These are phyloP conservation scores for Rhinocladiella mackenziei DNA, from an alignment of 2,329 filamentous ascomycete species.

Conservation along the genomic window DNA sequence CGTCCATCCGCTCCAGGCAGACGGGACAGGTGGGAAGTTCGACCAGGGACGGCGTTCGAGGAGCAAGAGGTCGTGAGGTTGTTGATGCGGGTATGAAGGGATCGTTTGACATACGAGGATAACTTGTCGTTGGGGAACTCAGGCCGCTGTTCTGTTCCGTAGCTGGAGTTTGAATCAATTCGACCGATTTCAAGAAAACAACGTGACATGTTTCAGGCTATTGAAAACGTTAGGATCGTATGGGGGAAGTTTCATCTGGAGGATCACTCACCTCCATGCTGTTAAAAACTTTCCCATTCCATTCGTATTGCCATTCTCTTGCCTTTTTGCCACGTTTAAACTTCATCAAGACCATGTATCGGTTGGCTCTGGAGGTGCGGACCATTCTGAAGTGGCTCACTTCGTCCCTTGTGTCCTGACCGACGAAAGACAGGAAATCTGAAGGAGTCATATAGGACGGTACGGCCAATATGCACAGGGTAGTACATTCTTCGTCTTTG, in stretches of 20 bases:
- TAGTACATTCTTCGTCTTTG: constrained; percentile 68
- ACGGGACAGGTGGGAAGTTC: constrained; percentile 95
- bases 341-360: constrained; percentile 94
- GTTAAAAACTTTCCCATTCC: constrained; percentile 92
- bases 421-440: constrained; percentile 87
- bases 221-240: no score
- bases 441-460: constrained; percentile 89
- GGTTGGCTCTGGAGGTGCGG: constrained; percentile 79
- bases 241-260: no score
- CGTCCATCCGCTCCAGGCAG: constrained; percentile 96
- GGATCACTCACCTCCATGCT: constrained; percentile 87
- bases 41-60: constrained; percentile 76
- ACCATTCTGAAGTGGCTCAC: constrained; percentile 95
- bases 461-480: constrained; percentile 87
- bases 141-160: constrained; percentile 31
- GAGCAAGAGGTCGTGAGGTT: constrained; percentile 60
- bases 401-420: constrained; percentile 76
- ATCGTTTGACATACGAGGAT: constrained; percentile 61
- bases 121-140: constrained; percentile 42
- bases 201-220: constrained; percentile 92
- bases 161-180: constrained; percentile 62
- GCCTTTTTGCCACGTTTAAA: constrained; percentile 74
- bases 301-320: constrained; percentile 74
- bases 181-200: constrained; percentile 88
- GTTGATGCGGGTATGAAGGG: constrained; percentile 56